phyloP scores from a whole-genome alignment of 371 early-diverging fungal genomes.

The Mortierella sp. region DNA sequence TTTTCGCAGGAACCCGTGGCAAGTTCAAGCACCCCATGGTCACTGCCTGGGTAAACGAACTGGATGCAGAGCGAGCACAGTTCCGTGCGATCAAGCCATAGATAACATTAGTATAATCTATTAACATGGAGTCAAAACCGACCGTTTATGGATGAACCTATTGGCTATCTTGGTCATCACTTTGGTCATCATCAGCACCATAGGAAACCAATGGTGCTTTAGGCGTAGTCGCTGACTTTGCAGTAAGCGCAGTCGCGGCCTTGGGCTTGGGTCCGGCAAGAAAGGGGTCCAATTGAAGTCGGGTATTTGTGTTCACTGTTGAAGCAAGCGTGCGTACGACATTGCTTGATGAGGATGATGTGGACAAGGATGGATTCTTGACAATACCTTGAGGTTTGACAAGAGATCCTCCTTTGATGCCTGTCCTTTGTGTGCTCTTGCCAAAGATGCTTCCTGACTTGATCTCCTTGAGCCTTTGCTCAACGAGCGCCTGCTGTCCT shows the following conservation, averaged over 20 bases:
- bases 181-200: slow-evolving; percentile 23
- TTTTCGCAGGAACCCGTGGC: slow-evolving; percentile 82
- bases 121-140: not conserved
- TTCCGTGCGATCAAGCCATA: slow-evolving; percentile 43
- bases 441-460: slow-evolving; percentile 33
- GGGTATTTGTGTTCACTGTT: slow-evolving; percentile 25
- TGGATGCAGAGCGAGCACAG: slow-evolving; percentile 72
- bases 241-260: not conserved
- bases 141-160: too few species aligned
- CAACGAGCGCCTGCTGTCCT: slow-evolving; percentile 16
- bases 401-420: not conserved
- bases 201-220: slow-evolving; percentile 31
- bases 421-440: not conserved
- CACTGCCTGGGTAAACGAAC: slow-evolving; percentile 83
- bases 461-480: slow-evolving; percentile 27
- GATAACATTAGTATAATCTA: too few species aligned
- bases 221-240: slow-evolving; percentile 5
- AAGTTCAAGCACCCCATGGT: slow-evolving; percentile 86
- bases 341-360: slow-evolving; percentile 4
- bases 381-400: not conserved
- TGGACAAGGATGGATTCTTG: not conserved
- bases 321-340: slow-evolving; percentile 23
- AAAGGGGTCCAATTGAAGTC: slow-evolving; percentile 36
- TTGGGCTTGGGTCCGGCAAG: not conserved
- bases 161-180: slow-evolving; percentile 7